Evolutionary conservation across 169 alveolate genomes (phyloP), one percentile per base, ranked within the genome.

Genomic region (Plasmodium sp.): DNA sequence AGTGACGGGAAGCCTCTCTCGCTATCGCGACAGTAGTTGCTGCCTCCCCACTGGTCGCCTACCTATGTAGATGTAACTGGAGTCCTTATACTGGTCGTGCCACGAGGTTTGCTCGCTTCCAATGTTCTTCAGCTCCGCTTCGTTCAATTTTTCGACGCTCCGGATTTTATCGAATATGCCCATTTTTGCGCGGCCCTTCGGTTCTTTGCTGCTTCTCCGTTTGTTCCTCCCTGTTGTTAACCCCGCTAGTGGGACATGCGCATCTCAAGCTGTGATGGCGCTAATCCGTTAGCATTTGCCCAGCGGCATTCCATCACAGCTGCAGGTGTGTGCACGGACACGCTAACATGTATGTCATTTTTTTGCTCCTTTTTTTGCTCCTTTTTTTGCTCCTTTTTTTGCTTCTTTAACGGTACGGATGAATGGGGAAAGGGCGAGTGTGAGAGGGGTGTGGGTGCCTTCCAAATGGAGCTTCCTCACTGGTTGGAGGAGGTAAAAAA

Each of bases 1-100:
- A 22, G 41, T 67, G n/a, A 67, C 77, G n/a, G 4, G 77, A 67
- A 31, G 5, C n/a, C 43, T 5, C 43, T 27, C n/a, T 67, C 14
- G 77, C 77, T 27, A 67, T 7, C 5, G 43, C 43, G 34, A 36
- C 39, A 1, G 12, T 12, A 0, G 27, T 56, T 56, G 72, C 31
- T 39, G 5, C 45, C 7, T 2, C 7, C 45, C 45, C 5, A 5
- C 9, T 12, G 77, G 39, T 67, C 3, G n/a, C 67, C 22, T 81
- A 95, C 97, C 97, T 45, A 96, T 93, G 95, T 90, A 95, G 56
- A 96, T 96, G 58, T 96, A 95, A 83, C 97, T 93, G 71, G 97
- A 96, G 48, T 96, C 97, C 94, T 93, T 94, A 88, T 96, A 96
- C 41, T 88, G 96, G 72, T 96, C 91, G 73, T 97, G 98, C 98